Conservation (phyloP, 768 basidiomycete genomes). For the Sarcomyxa edulis region DNA sequence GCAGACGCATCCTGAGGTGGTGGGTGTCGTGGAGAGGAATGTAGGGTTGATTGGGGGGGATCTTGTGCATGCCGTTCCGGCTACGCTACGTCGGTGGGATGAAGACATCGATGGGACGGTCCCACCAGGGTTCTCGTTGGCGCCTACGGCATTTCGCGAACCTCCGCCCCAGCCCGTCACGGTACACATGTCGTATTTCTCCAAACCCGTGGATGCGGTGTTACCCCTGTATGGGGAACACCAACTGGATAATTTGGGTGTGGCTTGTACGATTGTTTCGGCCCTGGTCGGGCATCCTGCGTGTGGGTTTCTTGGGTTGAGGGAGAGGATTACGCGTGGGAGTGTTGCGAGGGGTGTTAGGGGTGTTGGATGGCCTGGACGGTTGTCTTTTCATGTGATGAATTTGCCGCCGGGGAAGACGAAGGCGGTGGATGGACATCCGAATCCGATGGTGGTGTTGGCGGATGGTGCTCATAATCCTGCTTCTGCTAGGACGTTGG, state of each 20-base stretch:
- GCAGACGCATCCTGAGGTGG: constrained; percentile 52
- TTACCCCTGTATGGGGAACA: constrained; percentile 77
- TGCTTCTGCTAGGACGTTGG: constrained; percentile 65
- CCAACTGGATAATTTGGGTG: constrained; percentile 80
- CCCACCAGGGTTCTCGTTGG: constrained; percentile 24
- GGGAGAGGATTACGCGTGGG: constrained; percentile 37
- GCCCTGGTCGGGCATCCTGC: constrained; percentile 40
- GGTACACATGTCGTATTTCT: constrained; percentile 37
- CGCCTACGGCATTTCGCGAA: constrained; percentile 20
- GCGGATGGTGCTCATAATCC: constrained; percentile 95
- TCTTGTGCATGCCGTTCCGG: constrained; percentile 30
- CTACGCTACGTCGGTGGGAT: constrained; percentile 28
- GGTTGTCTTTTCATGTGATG: constrained; percentile 65
- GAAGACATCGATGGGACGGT: constrained; percentile 26
- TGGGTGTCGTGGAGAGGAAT: constrained; percentile 33
- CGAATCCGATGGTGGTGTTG: constrained; percentile 39
- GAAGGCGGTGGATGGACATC: constrained; percentile 5
- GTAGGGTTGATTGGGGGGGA: constrained; percentile 39
- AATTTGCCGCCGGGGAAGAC: constrained; percentile 11
- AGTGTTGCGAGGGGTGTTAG: constrained; percentile 55
- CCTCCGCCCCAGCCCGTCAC: constrained; percentile 39
- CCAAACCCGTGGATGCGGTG: constrained; percentile 35
- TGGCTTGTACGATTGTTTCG: constrained; percentile 60
- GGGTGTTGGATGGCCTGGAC: constrained; percentile 69
- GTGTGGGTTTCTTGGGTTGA: constrained; percentile 17